Conservation (phyloP, 2,329 filamentous ascomycete genomes). For the Botrytis porri region DNA sequence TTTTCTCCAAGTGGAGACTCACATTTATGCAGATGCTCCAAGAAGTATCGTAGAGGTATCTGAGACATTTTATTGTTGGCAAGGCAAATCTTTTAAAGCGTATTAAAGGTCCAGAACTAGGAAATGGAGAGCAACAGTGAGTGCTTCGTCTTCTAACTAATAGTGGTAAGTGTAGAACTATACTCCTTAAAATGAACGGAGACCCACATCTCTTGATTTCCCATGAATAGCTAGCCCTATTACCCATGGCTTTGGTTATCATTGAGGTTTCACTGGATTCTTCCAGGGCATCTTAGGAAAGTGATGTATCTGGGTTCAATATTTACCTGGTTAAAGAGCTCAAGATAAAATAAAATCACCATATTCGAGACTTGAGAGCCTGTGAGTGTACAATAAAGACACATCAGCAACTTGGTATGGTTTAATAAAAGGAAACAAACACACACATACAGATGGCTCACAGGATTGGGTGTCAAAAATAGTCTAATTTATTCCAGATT, state of each 20-base stretch:
- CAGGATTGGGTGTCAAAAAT: neutral
- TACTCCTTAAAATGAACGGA: too few species aligned
- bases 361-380: neutral
- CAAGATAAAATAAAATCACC: neutral
- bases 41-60: neutral
- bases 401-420: neutral
- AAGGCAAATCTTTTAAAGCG: neutral
- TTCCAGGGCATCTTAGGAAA: neutral
- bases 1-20: neutral
- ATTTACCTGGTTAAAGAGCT: neutral
- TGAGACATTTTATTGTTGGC: neutral
- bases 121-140: neutral
- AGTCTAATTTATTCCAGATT: neutral
- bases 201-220: too few species aligned
- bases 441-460: neutral
- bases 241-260: neutral
- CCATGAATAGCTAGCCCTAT: neutral
- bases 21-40: neutral
- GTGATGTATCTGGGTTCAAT: accelerated
- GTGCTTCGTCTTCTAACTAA: neutral
- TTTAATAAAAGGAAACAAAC: neutral
- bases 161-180: neutral
- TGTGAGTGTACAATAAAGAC: neutral
- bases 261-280: neutral
- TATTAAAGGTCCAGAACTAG: neutral